Conservation (phyloP, 2,329 filamentous ascomycete genomes). For the Venturia effusa region DNA sequence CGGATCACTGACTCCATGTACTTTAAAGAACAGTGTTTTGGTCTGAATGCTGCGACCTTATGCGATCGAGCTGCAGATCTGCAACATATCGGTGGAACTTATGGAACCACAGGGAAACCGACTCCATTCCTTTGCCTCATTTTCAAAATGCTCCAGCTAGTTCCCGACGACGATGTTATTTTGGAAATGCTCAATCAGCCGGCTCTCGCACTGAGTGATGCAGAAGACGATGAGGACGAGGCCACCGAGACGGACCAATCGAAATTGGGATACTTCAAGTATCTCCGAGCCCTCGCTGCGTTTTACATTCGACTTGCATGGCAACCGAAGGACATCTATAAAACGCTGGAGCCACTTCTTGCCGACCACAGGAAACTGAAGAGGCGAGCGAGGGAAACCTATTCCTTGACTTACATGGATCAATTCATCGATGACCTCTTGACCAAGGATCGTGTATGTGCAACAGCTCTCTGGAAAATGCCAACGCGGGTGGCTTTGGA, state of each 20-base stretch:
- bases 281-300: conserved; percentile 75
- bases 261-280: conserved; percentile 46
- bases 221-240: conserved; percentile 53
- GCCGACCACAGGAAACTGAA: conserved; percentile 76
- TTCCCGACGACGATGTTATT: conserved; percentile 68
- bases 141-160: conserved; percentile 87
- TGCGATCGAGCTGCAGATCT: conserved; percentile 85
- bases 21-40: conserved; percentile 98
- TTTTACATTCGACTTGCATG: conserved; percentile 92
- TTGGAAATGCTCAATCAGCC: conserved; percentile 58
- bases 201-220: conserved; percentile 46
- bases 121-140: conserved; percentile 88
- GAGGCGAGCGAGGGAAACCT: conserved; percentile 62
- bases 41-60: conserved; percentile 68
- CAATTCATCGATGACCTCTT: conserved; percentile 90
- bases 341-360: conserved; percentile 69
- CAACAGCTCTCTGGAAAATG: conserved; percentile 86
- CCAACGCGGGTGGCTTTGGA: conserved; percentile 72
- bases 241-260: conserved; percentile 12
- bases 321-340: conserved; percentile 69
- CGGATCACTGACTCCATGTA: conserved; percentile 93
- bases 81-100: conserved; percentile 76
- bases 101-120: conserved; percentile 72
- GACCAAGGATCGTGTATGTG: conserved; percentile 80
- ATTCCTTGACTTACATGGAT: conserved; percentile 70